phyloP scores from a whole-genome alignment of 805 yeast species.

The Blastobotrys terrestris region DNA sequence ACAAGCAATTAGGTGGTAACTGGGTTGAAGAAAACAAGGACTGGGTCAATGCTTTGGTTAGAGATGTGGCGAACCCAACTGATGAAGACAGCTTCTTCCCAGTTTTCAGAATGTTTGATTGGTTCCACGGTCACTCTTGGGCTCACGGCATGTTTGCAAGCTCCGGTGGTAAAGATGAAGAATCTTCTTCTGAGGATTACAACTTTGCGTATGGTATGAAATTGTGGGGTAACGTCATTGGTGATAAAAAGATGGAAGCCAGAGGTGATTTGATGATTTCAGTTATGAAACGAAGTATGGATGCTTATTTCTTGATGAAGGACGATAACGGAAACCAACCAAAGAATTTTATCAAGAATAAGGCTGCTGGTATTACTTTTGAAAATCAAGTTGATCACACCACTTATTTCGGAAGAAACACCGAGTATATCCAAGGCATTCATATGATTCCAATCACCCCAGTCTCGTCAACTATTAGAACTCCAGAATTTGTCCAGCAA shows the following conservation, averaged over 20 bases:
- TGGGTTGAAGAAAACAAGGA: slow-evolving; percentile 46
- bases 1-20: slow-evolving; percentile 42
- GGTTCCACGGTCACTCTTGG: slow-evolving; percentile 74
- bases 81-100: slow-evolving; percentile 54
- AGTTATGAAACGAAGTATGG: slow-evolving; percentile 49
- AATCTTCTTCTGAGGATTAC: slow-evolving; percentile 67
- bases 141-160: slow-evolving; percentile 62
- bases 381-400: slow-evolving; percentile 72
- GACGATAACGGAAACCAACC: slow-evolving; percentile 52
- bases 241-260: slow-evolving; percentile 48
- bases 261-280: slow-evolving; percentile 59
- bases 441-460: slow-evolving; percentile 76
- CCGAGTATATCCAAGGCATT: slow-evolving; percentile 70
- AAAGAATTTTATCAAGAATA: slow-evolving; percentile 47
- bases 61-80: slow-evolving; percentile 65
- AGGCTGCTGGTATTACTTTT: slow-evolving; percentile 70
- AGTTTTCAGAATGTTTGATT: slow-evolving; percentile 61
- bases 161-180: slow-evolving; percentile 69
- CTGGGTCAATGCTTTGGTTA: slow-evolving; percentile 55
- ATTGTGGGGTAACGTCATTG: slow-evolving; percentile 59
- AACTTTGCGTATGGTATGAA: slow-evolving; percentile 67
- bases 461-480: slow-evolving; percentile 48
- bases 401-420: slow-evolving; percentile 61
- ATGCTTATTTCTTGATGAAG: slow-evolving; percentile 46
- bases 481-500: slow-evolving; percentile 41